Base-by-base conservation (phyloP, 2,329 filamentous ascomycete species). In the Aspergillus sp. region DNA sequence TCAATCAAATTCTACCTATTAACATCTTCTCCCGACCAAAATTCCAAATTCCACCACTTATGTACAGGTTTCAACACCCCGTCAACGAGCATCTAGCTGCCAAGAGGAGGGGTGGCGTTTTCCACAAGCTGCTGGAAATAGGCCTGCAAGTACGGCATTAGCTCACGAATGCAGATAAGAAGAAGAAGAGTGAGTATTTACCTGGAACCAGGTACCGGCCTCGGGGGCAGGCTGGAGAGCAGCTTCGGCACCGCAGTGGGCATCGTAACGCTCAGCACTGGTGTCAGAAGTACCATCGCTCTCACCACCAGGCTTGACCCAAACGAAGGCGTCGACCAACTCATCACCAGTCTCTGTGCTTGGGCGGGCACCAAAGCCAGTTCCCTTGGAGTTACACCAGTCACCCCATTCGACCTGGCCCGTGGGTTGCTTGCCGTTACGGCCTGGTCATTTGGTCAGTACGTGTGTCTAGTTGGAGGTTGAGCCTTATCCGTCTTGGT, bases 301-400 rank as follows among this genome's bases (percentile, higher is more conserved):
- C 70, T 83, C 81, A 54, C 80, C 80, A 62, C 87, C 87, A 4
- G 87, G 87, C 80, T 89, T 90, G 64, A 89, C 77, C 87, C 87
- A 89, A 57, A 89, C 86, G 63, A 89, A 86, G 41, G 86, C 85
- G 70, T 90, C 87, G 35, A 82, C 77, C 17, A 86, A 75, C 2
- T 73, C 68, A 61, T 85, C 80, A 14, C 83, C 84, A 8, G 86
- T 89, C 68, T 84, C 77, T n/a, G 84, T 79, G 3, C 82, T 83
- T 2, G 86, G 86, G n/a, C 85, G 81, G n/a, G 74, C 73, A 59
- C 87, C 87, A 60, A 88, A 89, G 7, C 87, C 86, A 57, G 85
- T 83, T 33, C 81, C 83, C 48, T 77, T 80, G 59, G 87, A 79
- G 67, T 88, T 89, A 77, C 86, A 89, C 86, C 87, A 89, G 69